These are phyloP conservation scores for Tulasnella sp. DNA, from an alignment of 768 basidiomycete species.

Conservation along the genomic window DNA sequence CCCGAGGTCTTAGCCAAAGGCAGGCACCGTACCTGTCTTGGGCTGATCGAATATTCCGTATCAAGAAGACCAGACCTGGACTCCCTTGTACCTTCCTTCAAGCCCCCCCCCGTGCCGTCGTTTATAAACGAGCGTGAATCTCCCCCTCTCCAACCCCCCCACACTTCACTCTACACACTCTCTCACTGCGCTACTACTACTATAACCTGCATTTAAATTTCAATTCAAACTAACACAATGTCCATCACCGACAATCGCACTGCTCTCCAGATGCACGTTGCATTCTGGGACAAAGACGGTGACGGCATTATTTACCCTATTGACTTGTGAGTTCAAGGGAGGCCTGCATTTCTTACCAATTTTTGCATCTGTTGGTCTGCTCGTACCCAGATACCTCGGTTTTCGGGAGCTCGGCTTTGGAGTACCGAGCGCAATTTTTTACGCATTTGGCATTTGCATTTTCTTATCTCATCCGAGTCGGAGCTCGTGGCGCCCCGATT, in stretches of 20 bases:
- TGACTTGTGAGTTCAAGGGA: not conserved
- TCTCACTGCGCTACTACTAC: not conserved
- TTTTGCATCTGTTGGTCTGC: not conserved
- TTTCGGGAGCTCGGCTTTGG: not conserved
- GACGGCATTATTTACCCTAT: constrained; percentile 10
- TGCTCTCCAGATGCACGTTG: not conserved
- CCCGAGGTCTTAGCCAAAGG: too few relatives aligned
- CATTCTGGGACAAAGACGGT: constrained; percentile 12
- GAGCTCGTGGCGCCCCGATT: constrained; percentile 1
- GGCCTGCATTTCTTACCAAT: not conserved
- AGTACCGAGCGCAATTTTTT: not conserved
- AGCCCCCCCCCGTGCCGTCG: too few relatives aligned
- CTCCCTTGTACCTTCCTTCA: too few relatives aligned
- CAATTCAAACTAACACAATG: not conserved
- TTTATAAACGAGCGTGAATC: too few relatives aligned
- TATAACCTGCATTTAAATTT: not conserved
- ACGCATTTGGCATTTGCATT: not conserved
- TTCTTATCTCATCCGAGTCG: not conserved
- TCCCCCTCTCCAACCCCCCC: too few relatives aligned
- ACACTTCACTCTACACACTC: too few relatives aligned
- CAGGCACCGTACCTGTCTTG: too few relatives aligned
- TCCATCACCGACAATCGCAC: not conserved
- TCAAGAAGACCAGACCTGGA: too few relatives aligned
- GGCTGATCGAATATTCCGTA: too few relatives aligned
- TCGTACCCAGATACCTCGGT: not conserved